A percentile compares a stretch with the other conserved stretches of the same genome.
Evolutionary conservation across 192 early-diverging fungal species (phyloP).

Genomic region (Allomyces macrogynus): DNA sequence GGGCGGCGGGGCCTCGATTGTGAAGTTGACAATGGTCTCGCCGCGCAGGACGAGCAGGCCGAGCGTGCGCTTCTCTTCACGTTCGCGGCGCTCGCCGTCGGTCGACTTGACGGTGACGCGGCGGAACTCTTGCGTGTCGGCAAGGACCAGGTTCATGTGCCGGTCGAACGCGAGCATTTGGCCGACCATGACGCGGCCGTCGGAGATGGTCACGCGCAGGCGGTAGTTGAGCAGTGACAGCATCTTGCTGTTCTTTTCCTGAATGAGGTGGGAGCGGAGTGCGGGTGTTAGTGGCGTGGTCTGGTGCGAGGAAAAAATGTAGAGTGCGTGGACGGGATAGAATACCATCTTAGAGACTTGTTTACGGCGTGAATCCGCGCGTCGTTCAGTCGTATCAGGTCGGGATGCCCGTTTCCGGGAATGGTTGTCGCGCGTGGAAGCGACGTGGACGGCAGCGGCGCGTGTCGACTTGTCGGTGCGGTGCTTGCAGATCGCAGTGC

Average conservation of each 20-base stretch:
- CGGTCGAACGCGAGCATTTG: constrained; percentile 99
- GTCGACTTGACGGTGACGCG: constrained; percentile 62
- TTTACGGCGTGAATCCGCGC: too few species aligned
- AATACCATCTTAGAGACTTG: too few species aligned
- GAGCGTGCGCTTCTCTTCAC: constrained; percentile 76
- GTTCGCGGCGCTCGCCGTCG: constrained; percentile 24
- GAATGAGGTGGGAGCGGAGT: too few species aligned
- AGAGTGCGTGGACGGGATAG: too few species aligned
- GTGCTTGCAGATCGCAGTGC: too few species aligned
- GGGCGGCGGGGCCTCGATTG: constrained; percentile 77
- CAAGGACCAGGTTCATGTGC: constrained; percentile 97
- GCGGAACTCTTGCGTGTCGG: constrained; percentile 94
- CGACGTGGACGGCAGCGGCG: too few species aligned
- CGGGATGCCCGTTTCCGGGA: too few species aligned
- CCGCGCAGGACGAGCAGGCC: constrained; percentile 88
- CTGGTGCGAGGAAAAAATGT: too few species aligned
- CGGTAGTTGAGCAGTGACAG: constrained; percentile 84
- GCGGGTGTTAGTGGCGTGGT: too few species aligned
- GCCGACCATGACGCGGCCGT: constrained; percentile 79
- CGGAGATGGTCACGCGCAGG: constrained; percentile 73
- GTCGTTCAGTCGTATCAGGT: too few species aligned
- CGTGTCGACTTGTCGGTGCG: too few species aligned
- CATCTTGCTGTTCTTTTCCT: constrained; percentile 62
- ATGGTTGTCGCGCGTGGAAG: too few species aligned
- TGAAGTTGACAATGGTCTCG: constrained; percentile 75